Evolutionary conservation across 2,329 filamentous ascomycete species (phyloP).

Genomic region (Capronia americana): DNA sequence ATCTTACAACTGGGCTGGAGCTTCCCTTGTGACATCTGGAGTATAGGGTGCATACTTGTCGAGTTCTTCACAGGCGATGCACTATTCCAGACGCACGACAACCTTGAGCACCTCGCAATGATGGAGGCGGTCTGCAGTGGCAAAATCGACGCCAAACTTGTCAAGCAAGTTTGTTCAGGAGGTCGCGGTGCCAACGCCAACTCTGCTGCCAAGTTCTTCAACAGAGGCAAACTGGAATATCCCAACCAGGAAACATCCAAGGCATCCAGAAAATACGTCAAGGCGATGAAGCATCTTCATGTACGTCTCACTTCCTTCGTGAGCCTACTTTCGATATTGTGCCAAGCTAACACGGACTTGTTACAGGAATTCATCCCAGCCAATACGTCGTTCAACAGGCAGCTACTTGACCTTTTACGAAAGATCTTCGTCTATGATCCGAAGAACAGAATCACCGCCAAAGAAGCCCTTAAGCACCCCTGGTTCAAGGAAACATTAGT

Average conservation of each 20-base stretch:
- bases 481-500: constrained; percentile 70
- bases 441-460: constrained; percentile 68
- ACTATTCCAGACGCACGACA: constrained; percentile 72
- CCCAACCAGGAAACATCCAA: constrained; percentile 68
- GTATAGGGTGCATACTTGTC: constrained; percentile 71
- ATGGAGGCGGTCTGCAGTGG: constrained; percentile 68
- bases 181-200: constrained; percentile 58
- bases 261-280: constrained; percentile 69
- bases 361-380: constrained; percentile 67
- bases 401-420: constrained; percentile 67
- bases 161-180: constrained; percentile 59
- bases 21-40: constrained; percentile 73
- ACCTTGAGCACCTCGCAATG: constrained; percentile 72
- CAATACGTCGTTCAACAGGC: constrained; percentile 65
- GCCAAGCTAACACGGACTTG: constrained; percentile 35
- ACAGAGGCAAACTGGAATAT: constrained; percentile 64
- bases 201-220: constrained; percentile 65
- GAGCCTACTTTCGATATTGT: background rate
- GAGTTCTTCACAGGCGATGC: constrained; percentile 73
- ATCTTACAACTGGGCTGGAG: constrained; percentile 72
- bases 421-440: constrained; percentile 72
- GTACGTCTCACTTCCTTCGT: constrained; percentile 50
- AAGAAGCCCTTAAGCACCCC: constrained; percentile 68
- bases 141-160: constrained; percentile 62
- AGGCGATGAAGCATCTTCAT: constrained; percentile 69